phyloP scores from a whole-genome alignment of 306 rosid genomes.

The Canavalia ensiformis region DNA sequence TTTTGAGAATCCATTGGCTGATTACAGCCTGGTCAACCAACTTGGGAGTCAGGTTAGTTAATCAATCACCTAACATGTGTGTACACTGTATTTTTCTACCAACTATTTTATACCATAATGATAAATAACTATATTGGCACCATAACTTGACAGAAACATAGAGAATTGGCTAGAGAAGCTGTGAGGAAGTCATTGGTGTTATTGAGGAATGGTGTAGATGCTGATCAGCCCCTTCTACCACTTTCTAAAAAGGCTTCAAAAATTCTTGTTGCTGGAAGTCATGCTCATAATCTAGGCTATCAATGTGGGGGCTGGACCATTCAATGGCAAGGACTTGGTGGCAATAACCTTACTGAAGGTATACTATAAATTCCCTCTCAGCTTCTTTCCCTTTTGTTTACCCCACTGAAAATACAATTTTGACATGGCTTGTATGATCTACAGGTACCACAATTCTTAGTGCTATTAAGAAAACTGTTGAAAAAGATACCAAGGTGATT shows the following conservation, averaged over 20 bases:
- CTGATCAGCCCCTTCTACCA: conserved; percentile 49
- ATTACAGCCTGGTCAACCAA: conserved; percentile 42
- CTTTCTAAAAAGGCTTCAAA: conserved; percentile 54
- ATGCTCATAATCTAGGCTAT: conserved; percentile 56
- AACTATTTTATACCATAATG: not conserved
- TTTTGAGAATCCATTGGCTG: conserved; percentile 54
- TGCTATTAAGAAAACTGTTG: conserved; percentile 47
- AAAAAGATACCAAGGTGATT: conserved; percentile 36
- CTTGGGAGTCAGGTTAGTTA: conserved; percentile 51
- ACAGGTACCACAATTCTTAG: conserved; percentile 51
- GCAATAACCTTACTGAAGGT: conserved; percentile 49
- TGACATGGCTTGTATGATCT: not conserved
- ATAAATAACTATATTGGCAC: not conserved
- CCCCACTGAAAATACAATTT: not conserved
- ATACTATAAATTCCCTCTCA: not conserved
- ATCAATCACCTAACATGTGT: not conserved
- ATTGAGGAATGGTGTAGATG: conserved; percentile 47
- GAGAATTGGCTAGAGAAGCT: conserved; percentile 56
- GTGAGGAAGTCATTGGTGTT: conserved; percentile 55
- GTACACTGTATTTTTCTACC: not conserved
- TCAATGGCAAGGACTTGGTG: conserved; percentile 52
- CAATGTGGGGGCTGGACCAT: conserved; percentile 62
- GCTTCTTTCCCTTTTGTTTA: not conserved
- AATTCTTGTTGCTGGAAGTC: conserved; percentile 57
- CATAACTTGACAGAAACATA: conserved; percentile 49